Conservation (phyloP, 805 yeast genomes). For the Maudiozyma serrabonitensis region DNA sequence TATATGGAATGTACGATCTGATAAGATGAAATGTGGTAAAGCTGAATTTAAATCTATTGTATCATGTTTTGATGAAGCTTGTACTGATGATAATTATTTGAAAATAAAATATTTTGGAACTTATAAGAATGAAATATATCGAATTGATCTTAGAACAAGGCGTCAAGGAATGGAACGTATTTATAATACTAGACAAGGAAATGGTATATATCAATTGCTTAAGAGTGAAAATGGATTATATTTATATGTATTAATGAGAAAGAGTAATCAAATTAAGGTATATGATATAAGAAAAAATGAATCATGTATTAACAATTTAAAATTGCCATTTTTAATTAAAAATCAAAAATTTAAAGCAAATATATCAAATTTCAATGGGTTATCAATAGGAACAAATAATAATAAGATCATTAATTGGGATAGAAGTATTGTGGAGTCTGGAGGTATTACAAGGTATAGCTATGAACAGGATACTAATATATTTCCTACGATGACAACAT, state of each 20-base stretch:
- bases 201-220: constrained; percentile 31
- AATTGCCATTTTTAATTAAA: constrained; percentile 15
- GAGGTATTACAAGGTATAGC: constrained; percentile 11
- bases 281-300: constrained; percentile 27
- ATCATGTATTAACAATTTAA: constrained; percentile 9
- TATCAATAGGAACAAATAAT: constrained; percentile 18
- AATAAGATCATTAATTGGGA: constrained; percentile 20
- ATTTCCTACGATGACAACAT: too few relatives aligned
- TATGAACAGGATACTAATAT: not conserved
- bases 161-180: not conserved
- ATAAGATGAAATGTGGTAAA: constrained; percentile 5
- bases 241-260: constrained; percentile 28
- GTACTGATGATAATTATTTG: constrained; percentile 1
- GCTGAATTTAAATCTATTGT: constrained; percentile 16
- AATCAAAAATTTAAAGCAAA: constrained; percentile 21
- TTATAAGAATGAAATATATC: constrained; percentile 22
- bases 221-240: constrained; percentile 31
- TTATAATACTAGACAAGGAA: constrained; percentile 7
- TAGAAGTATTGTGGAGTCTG: constrained; percentile 20
- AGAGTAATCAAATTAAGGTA: constrained; percentile 23
- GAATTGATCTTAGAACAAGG: constrained; percentile 16
- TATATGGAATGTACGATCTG: constrained; percentile 8
- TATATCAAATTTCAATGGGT: constrained; percentile 13
- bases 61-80: constrained; percentile 20
- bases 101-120: constrained; percentile 17